Base-by-base conservation (phyloP, 805 yeast species). In the Metschnikowia noctiluminum region DNA sequence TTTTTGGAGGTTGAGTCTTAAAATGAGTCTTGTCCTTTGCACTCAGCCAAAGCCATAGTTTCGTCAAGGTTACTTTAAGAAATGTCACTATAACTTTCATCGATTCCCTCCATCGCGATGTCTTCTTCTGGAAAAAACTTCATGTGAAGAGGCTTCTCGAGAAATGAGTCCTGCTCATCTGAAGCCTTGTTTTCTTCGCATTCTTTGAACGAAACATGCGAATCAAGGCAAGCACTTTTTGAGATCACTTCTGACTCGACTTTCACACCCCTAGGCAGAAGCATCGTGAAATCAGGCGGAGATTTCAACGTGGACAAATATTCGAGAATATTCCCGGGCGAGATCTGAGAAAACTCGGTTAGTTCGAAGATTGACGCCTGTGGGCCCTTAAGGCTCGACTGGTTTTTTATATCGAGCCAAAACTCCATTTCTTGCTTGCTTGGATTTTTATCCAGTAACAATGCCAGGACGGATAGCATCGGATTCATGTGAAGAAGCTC, bases 251-350 rank as follows among this genome's bases (percentile, higher is more conserved):
- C 32, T 12, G 37, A 36, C 31, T 46, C 50, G 12, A 37, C 27
- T n/a, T 39, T 38, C 28, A 38, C 16, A 59, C 53, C 15, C 40
- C 48, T 45, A 43, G 68, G 70, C 15, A 62, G 45, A 16, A 66
- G 51, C 70, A 65, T 65, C 6, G 71, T 66, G 48, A 69, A 66
- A 35, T 69, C 73, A 3, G 64, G 56, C 3, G 65, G 58, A 13
- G 51, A 51, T 49, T 69, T 68, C 12, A 62, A 57, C 1, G 73
- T 72, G 2, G 71, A 64, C 28, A 65, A 51, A 13, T 53, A 53
- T 28, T 48, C 45, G 14, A 46, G 31, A 7, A 40, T 30, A 44
- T 49, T 41, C 10, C 57, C 53, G 4, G 63, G 66, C 1, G 60
- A 53, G 15, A 69, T 69, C 45, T 62, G 62, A 1, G 74, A 69